Evolutionary conservation across 2,329 filamentous ascomycete species (phyloP).

Genomic region (Zymoseptoria crescenta): DNA sequence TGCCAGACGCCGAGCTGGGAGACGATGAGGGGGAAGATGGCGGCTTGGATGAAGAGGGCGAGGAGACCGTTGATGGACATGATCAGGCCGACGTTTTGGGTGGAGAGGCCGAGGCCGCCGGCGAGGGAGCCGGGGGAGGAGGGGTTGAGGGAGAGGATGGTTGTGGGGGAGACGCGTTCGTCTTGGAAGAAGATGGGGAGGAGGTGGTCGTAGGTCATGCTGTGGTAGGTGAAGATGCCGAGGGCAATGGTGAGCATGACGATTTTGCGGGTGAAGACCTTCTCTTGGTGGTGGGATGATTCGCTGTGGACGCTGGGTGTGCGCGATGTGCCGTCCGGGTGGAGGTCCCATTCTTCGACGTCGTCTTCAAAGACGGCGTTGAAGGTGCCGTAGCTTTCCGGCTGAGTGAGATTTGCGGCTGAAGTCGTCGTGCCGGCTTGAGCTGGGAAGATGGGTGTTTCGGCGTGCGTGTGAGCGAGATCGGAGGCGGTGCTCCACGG

Average conservation of each 20-base stretch:
- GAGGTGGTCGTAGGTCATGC: conserved; percentile 89
- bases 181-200: conserved; percentile 92
- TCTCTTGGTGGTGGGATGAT: conserved; percentile 22
- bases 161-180: conserved; percentile 43
- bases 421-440: conserved; percentile 63
- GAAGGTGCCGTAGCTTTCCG: conserved; percentile 47
- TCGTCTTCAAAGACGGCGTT: conserved; percentile 44
- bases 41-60: conserved; percentile 63
- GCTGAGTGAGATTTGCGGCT: conserved; percentile 61
- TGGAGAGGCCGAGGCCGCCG: conserved; percentile 59
- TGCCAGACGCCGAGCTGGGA: conserved; percentile 59
- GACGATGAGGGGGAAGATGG: conserved; percentile 61
- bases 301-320: conserved; percentile 25
- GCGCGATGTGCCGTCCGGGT: conserved; percentile 38
- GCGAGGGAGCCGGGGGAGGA: conserved; percentile 30
- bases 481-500: conserved; percentile 38
- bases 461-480: conserved; percentile 41
- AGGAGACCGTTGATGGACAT: conserved; percentile 63
- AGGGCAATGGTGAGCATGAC: conserved; percentile 72
- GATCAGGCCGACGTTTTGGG: conserved; percentile 60
- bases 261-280: conserved; percentile 56
- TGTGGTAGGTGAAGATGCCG: conserved; percentile 88
- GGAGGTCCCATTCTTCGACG: conserved; percentile 45
- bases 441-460: conserved; percentile 63
- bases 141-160: conserved; percentile 22